Base-by-base conservation (phyloP, 2,329 filamentous ascomycete genomes). In the Fusarium pininemorale region DNA sequence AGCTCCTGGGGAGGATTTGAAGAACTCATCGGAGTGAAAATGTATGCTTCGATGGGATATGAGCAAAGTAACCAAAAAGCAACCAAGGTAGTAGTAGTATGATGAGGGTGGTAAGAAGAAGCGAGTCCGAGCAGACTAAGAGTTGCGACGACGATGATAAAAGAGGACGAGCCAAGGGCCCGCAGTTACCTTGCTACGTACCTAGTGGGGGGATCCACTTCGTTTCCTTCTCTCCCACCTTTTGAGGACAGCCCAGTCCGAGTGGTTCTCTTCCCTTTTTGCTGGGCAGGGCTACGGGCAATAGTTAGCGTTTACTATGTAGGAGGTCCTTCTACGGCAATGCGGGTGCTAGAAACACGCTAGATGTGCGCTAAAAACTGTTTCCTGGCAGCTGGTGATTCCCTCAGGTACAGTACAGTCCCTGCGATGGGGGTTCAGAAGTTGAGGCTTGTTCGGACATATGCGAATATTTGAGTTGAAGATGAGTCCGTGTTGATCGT, bases 61-160 rank as follows among this genome's bases (percentile, higher is more conserved):
- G 55, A 47, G 61, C 67, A 66, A 71, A 59, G 37, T 54, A 53
- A 48, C 57, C 59, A 66, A 63, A 57, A 55, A 63, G 70, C 53
- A 64, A 68, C 67, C 57, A 66, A 61, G 56, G 63, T 61, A 66
- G 61, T 63, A 35, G 32, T 16, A 66, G 58, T 59, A 68, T 42
- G 51, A 60, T 66, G 73, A 69, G 67, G 66, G 66, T 72, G 69
- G 67, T 66, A 63, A 68, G 64, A 76, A 63, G 65, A 70, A 79
- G 71, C 63, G 71, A 76, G 71, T 58, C 64, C 35, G 65, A 73
- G 55, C 37, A 48, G 63, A 68, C 63, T 68, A 62, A 75, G 68
- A 69, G 66, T 79, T 77, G 77, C 77, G 70, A 75, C 75, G 66
- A 69, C 70, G 63, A 71, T 74, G 77, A 79, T 79, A 77, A 77